phyloP scores from a whole-genome alignment of 2,329 filamentous ascomycete genomes.

The Xylaria sp. region DNA sequence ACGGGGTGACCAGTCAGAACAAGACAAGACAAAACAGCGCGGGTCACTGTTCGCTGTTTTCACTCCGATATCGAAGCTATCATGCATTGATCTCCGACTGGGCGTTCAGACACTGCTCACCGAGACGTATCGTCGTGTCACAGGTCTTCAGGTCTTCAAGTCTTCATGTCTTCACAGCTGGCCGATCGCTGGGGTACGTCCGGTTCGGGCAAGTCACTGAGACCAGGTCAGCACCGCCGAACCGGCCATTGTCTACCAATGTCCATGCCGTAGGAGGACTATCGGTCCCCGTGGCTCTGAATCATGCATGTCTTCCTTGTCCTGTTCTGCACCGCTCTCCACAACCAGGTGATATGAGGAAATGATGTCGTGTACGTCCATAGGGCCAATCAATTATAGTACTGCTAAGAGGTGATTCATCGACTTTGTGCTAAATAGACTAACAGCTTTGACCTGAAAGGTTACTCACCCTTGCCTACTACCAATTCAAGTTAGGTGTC shows the following conservation, averaged over 20 bases:
- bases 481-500: too few species aligned
- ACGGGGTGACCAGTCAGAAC: neutral
- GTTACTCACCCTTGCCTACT: too few species aligned
- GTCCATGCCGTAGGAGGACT: conserved; percentile 22
- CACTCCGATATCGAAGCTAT: conserved; percentile 34
- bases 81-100: neutral
- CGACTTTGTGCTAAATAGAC: too few species aligned
- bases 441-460: too few species aligned
- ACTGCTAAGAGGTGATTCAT: too few species aligned
- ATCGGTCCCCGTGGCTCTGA: conserved; percentile 26
- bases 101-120: neutral
- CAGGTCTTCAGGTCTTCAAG: conserved; percentile 12
- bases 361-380: neutral
- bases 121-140: conserved; percentile 25
- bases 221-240: conserved; percentile 21
- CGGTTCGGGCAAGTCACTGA: conserved; percentile 10
- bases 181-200: conserved; percentile 25
- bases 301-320: conserved; percentile 29
- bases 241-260: conserved; percentile 29
- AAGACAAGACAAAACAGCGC: neutral
- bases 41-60: neutral
- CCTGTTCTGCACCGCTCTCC: conserved; percentile 12
- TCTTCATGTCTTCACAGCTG: conserved; percentile 11
- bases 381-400: too few species aligned
- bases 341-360: conserved; percentile 1